phyloP scores from a whole-genome alignment of 202 grass and related monocot genomes.

The Bolboschoenoplectus hybrid region DNA sequence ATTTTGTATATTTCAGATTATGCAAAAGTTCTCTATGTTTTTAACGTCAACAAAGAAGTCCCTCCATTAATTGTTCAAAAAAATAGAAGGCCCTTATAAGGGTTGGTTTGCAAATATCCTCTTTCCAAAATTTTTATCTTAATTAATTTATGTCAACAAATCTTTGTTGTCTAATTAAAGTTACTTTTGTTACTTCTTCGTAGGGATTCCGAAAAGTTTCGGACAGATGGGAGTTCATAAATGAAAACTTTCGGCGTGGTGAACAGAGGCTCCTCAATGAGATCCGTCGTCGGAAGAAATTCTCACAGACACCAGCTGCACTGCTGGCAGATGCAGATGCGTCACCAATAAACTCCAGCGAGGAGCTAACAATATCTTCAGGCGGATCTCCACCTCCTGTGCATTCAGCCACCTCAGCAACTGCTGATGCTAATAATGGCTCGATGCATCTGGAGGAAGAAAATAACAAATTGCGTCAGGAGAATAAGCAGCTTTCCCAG shows the following conservation, averaged over 20 bases:
- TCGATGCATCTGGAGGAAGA: constrained; percentile 60
- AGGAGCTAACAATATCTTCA: constrained; percentile 55
- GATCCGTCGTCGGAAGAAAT: constrained; percentile 65
- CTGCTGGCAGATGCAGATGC: constrained; percentile 37
- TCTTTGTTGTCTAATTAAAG: neutral
- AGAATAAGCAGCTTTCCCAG: constrained; percentile 64
- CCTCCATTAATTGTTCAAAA: neutral
- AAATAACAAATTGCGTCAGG: constrained; percentile 68
- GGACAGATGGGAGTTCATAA: constrained; percentile 88
- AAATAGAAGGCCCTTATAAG: neutral
- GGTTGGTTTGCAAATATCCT: neutral
- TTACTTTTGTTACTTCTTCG: neutral
- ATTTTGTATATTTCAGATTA: neutral
- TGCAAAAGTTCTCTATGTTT: neutral
- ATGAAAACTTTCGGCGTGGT: constrained; percentile 67
- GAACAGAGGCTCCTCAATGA: constrained; percentile 66
- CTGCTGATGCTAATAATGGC: constrained; percentile 1
- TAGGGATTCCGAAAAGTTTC: constrained; percentile 79
- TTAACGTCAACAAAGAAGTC: neutral
- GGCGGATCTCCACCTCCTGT: neutral
- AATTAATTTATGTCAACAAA: neutral
- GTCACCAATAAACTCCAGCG: constrained; percentile 56
- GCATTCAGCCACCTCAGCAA: constrained; percentile 1
- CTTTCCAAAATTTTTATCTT: neutral
- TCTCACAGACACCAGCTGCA: constrained; percentile 1